Conservation (phyloP, 768 basidiomycete genomes). For the Pleurotus sapidus region DNA sequence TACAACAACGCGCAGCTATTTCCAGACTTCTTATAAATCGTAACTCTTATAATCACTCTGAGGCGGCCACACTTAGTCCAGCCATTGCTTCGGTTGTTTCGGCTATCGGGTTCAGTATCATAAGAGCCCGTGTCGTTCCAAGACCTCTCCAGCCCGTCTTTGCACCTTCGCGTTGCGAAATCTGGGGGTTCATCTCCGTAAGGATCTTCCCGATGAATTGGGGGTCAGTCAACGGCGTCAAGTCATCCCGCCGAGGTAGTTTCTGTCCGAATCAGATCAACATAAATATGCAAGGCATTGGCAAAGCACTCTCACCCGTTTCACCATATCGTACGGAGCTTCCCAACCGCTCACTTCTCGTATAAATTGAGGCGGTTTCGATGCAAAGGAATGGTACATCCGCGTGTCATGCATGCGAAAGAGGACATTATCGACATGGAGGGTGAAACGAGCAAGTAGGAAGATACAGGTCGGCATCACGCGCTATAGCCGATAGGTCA, state of each 20-base stretch:
- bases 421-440: conserved; percentile 92
- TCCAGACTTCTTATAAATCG: no score
- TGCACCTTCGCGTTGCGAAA: conserved; percentile 60
- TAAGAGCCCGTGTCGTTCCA: conserved; percentile 36
- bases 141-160: conserved; percentile 87
- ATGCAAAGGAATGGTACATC: conserved; percentile 80
- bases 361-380: conserved; percentile 59
- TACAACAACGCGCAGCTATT: no score
- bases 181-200: conserved; percentile 54
- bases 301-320: conserved; percentile 46
- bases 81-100: background rate
- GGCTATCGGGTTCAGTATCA: background rate
- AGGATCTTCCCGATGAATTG: conserved; percentile 77
- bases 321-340: conserved; percentile 80
- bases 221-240: conserved; percentile 85
- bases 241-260: conserved; percentile 72
- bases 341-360: conserved; percentile 90
- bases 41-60: no score
- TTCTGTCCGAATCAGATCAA: conserved; percentile 34
- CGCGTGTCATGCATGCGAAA: conserved; percentile 90
- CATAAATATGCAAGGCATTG: background rate
- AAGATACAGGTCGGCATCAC: conserved; percentile 97
- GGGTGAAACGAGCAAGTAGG: conserved; percentile 84
- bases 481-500: conserved; percentile 46
- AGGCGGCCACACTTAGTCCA: no score